Evolutionary conservation across 768 basidiomycete species (phyloP).

Genomic region (Tricholoma flavovirens): DNA sequence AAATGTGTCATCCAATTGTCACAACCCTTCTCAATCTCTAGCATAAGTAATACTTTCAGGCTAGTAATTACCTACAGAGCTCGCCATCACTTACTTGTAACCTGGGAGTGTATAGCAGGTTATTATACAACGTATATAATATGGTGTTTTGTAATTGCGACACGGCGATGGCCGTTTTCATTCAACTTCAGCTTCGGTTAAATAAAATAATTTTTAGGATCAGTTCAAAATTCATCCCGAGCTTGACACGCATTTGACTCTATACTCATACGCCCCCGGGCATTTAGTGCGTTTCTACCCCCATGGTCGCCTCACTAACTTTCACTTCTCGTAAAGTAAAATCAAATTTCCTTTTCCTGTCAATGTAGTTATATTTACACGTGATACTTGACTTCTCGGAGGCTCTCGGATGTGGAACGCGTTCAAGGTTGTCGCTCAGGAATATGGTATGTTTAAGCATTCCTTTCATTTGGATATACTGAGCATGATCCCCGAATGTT

Average conservation of each 20-base stretch:
- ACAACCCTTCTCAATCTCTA: too few relatives aligned
- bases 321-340: conserved; percentile 14
- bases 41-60: too few relatives aligned
- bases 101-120: too few relatives aligned
- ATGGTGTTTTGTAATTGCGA: too few relatives aligned
- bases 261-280: not conserved
- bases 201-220: not conserved
- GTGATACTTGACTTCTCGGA: not conserved
- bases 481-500: not conserved
- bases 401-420: not conserved
- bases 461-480: not conserved
- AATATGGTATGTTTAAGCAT: not conserved
- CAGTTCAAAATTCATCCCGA: not conserved
- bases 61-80: too few relatives aligned
- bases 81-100: too few relatives aligned
- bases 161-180: not conserved
- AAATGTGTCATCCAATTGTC: too few relatives aligned
- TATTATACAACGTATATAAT: too few relatives aligned
- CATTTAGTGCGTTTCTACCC: not conserved
- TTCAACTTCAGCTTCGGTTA: not conserved
- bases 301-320: conserved; percentile 8
- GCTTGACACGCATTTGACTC: too few relatives aligned
- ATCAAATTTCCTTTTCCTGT: conserved; percentile 8
- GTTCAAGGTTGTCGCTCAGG: not conserved
- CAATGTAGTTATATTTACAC: not conserved